Percentiles rank a stretch among this genome's conserved stretches.
These are phyloP conservation scores for Suillus placidus DNA, from an alignment of 768 basidiomycete species.

Conservation along the genomic window DNA sequence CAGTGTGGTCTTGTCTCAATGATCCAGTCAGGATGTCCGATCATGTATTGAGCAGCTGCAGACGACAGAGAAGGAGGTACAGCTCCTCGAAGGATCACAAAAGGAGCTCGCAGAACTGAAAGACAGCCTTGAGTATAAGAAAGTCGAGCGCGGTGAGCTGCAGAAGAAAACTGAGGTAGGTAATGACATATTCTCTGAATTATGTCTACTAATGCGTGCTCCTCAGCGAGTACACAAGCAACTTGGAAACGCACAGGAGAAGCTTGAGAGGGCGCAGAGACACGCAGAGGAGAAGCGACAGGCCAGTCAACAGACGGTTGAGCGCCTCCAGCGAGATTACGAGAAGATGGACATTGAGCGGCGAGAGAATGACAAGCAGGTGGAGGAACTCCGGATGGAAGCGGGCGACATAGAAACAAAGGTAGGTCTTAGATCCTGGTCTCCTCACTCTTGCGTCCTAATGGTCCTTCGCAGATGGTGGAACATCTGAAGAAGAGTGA, in stretches of 20 bases:
- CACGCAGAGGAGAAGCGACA: conserved; percentile 80
- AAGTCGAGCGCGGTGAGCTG: conserved; percentile 73
- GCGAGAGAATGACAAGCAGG: conserved; percentile 75
- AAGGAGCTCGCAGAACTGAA: conserved; percentile 70
- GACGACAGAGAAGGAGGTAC: conserved; percentile 68
- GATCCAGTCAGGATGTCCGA: conserved; percentile 60
- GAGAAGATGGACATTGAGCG: conserved; percentile 77
- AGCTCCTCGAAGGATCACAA: conserved; percentile 61
- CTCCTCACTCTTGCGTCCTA: background rate
- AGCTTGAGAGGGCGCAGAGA: conserved; percentile 75
- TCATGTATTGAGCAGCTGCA: conserved; percentile 76
- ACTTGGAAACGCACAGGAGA: conserved; percentile 78
- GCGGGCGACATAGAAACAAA: conserved; percentile 69
- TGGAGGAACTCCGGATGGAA: conserved; percentile 74
- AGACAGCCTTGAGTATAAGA: conserved; percentile 70
- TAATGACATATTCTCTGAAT: conserved; percentile 2
- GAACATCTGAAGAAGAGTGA: conserved; percentile 78
- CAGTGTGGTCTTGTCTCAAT: conserved; percentile 13
- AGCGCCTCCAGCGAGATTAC: conserved; percentile 76
- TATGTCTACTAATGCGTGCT: conserved; percentile 1
- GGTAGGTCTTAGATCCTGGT: conserved; percentile 38
- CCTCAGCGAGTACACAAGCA: conserved; percentile 79
- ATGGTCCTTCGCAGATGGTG: conserved; percentile 55
- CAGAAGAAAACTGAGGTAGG: conserved; percentile 67
- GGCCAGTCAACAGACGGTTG: conserved; percentile 73